Evolutionary conservation across 768 basidiomycete genomes (phyloP).

Genomic region (Macrolepiota dolichaula): DNA sequence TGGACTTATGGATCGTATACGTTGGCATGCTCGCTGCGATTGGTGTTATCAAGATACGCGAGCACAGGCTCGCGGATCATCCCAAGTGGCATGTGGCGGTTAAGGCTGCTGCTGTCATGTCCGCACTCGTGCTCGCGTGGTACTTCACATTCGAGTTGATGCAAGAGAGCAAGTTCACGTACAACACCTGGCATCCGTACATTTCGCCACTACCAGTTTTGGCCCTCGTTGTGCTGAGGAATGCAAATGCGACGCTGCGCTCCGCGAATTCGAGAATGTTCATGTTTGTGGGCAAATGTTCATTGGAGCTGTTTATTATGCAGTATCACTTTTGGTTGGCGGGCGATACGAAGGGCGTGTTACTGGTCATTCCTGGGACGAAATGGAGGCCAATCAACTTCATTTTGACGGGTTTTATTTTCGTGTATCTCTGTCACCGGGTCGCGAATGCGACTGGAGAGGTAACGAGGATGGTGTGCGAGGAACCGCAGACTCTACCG

Average conservation of each 20-base stretch:
- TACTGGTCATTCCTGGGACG: conserved; percentile 75
- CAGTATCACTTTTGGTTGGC: conserved; percentile 90
- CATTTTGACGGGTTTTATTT: conserved; percentile 68
- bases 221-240: conserved; percentile 73
- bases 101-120: conserved; percentile 45
- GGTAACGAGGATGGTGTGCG: conserved; percentile 60
- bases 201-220: conserved; percentile 78
- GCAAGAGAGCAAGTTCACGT: conserved; percentile 77
- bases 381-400: conserved; percentile 77
- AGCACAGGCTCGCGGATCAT: conserved; percentile 67
- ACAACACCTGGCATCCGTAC: conserved; percentile 84
- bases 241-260: conserved; percentile 67
- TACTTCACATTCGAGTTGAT: conserved; percentile 81
- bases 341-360: conserved; percentile 76
- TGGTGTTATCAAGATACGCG: conserved; percentile 70
- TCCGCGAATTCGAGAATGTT: conserved; percentile 68
- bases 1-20: conserved; percentile 90
- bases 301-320: conserved; percentile 88
- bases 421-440: conserved; percentile 76
- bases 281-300: conserved; percentile 82
- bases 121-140: conserved; percentile 60
- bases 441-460: conserved; percentile 74
- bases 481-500: conserved; percentile 18
- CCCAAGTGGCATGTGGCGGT: conserved; percentile 57
- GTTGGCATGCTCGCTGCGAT: conserved; percentile 80